These are phyloP conservation scores for Penicillium hesseltinei DNA, from an alignment of 2,329 filamentous ascomycete species.

Conservation along the genomic window DNA sequence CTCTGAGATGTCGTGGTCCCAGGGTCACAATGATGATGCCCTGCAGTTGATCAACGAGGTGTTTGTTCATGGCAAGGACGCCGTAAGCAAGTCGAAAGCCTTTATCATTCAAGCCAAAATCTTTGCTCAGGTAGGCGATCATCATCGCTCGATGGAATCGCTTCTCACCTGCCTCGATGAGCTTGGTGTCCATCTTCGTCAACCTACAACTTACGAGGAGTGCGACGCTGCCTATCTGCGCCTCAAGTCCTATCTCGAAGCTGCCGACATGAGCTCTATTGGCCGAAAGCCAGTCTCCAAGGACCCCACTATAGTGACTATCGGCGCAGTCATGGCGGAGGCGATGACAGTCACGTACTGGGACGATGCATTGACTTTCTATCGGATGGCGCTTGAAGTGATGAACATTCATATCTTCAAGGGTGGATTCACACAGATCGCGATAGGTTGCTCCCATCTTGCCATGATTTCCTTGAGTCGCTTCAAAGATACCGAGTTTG, in stretches of 20 bases:
- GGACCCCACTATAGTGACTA: conserved; percentile 43
- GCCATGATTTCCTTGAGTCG: conserved; percentile 56
- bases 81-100: conserved; percentile 78
- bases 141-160: conserved; percentile 64
- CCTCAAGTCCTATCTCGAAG: conserved; percentile 59
- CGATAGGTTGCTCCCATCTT: conserved; percentile 59
- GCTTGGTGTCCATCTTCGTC: conserved; percentile 65
- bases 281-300: conserved; percentile 42
- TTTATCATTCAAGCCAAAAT: conserved; percentile 82
- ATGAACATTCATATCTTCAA: conserved; percentile 55
- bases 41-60: conserved; percentile 67
- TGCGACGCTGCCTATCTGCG: conserved; percentile 73
- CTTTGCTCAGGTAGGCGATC: conserved; percentile 70
- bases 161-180: conserved; percentile 70
- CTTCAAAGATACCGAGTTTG: conserved; percentile 58
- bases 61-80: conserved; percentile 66
- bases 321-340: conserved; percentile 58
- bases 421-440: conserved; percentile 57
- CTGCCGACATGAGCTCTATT: conserved; percentile 50
- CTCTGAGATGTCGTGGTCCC: conserved; percentile 79
- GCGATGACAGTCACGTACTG: conserved; percentile 60
- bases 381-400: conserved; percentile 58
- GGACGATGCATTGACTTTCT: conserved; percentile 60
- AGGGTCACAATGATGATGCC: conserved; percentile 68
- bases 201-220: conserved; percentile 67